Conservation (phyloP, 768 basidiomycete genomes). For the Termitomyces sp. region DNA sequence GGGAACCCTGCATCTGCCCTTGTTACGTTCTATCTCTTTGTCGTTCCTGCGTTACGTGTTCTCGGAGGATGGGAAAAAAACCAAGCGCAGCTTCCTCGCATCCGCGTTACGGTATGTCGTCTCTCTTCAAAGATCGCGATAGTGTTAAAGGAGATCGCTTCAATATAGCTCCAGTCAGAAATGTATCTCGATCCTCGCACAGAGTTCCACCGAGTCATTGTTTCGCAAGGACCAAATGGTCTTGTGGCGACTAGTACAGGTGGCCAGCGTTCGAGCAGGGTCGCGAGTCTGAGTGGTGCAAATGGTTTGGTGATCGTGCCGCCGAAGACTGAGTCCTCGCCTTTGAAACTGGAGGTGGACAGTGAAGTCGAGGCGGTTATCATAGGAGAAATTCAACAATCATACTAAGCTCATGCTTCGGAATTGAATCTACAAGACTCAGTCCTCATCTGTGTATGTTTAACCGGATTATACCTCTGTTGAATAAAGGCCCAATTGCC, state of each 20-base stretch:
- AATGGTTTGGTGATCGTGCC: conserved; percentile 80
- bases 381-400: conserved; percentile 52
- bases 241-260: conserved; percentile 79
- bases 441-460: not conserved
- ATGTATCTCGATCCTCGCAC: conserved; percentile 73
- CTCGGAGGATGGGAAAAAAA: conserved; percentile 66
- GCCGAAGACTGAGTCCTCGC: conserved; percentile 28
- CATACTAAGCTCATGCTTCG: not conserved
- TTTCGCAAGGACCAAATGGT: conserved; percentile 44
- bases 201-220: conserved; percentile 80
- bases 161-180: conserved; percentile 48
- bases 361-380: conserved; percentile 58
- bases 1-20: conserved; percentile 89
- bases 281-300: conserved; percentile 76
- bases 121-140: not conserved
- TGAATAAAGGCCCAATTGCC: no score
- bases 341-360: conserved; percentile 47
- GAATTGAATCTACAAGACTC: not conserved
- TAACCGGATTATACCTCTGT: not conserved
- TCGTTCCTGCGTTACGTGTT: conserved; percentile 72
- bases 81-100: conserved; percentile 56
- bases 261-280: conserved; percentile 81
- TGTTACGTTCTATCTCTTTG: conserved; percentile 83
- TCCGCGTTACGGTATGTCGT: conserved; percentile 61
- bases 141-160: conserved; percentile 28